Percentiles rank a stretch among this genome's conserved stretches.
Evolutionary conservation across 306 rosid species (phyloP).

Genomic region (Rosa chinensis): DNA sequence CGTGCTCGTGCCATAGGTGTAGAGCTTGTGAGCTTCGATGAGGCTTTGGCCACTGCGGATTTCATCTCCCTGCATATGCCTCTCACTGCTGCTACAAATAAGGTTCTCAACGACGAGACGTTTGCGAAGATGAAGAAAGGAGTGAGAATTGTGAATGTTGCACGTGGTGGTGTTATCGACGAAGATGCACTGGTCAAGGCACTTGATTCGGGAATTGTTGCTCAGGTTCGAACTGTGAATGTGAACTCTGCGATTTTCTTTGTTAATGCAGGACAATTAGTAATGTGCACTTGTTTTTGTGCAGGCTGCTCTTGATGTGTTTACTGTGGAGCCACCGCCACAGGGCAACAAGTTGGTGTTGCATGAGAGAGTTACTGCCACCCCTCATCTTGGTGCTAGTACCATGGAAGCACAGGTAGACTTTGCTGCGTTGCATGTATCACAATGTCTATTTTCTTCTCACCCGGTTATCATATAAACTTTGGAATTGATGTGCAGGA

Average conservation of each 20-base stretch:
- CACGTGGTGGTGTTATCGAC: conserved; percentile 97
- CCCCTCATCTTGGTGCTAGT: conserved; percentile 99
- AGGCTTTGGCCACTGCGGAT: conserved; percentile 81
- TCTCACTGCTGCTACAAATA: conserved; percentile 79
- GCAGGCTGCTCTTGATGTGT: conserved; percentile 97
- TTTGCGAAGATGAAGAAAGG: conserved; percentile 97
- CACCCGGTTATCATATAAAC: conserved; percentile 3
- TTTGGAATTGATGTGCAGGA: conserved; percentile 56
- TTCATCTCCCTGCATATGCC: conserved; percentile 99
- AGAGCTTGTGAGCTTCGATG: conserved; percentile 92
- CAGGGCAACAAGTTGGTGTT: conserved; percentile 67
- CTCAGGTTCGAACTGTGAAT: conserved; percentile 58
- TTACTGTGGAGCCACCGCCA: conserved; percentile 81
- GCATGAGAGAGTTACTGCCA: conserved; percentile 88
- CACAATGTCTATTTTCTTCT: neutral
- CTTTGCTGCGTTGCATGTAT: conserved; percentile 14
- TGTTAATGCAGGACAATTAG: neutral
- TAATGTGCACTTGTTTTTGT: conserved; percentile 23
- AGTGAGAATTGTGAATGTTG: conserved; percentile 88
- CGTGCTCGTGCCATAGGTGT: conserved; percentile 98
- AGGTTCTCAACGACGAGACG: conserved; percentile 85
- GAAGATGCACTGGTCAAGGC: conserved; percentile 97
- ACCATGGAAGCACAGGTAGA: conserved; percentile 92
- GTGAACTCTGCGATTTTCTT: neutral
- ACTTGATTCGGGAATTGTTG: conserved; percentile 83